Conservation (phyloP, 2,329 filamentous ascomycete genomes). For the Beauveria sp. region DNA sequence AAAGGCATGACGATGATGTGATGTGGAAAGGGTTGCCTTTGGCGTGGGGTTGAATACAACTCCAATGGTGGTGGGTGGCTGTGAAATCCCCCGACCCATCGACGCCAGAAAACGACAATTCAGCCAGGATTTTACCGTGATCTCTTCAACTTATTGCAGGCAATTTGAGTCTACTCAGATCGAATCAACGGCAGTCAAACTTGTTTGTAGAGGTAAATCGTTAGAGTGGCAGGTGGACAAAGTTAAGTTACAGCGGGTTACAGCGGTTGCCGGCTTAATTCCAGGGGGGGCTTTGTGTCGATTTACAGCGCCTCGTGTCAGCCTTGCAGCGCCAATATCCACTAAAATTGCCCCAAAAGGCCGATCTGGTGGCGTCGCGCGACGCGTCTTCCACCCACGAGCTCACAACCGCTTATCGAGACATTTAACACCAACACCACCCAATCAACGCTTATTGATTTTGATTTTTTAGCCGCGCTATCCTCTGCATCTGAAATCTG, state of each 20-base stretch:
- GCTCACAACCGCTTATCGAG: not conserved
- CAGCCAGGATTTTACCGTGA: no score
- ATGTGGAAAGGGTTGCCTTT: no score
- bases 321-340: not conserved
- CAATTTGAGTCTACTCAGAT: not conserved
- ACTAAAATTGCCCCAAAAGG: not conserved
- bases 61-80: no score
- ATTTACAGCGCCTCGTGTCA: not conserved
- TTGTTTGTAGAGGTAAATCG: no score
- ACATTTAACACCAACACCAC: not conserved
- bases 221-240: no score
- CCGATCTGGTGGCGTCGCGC: not conserved
- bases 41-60: no score
- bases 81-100: no score
- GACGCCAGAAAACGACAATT: no score
- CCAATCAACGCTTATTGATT: not conserved
- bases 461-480: not conserved
- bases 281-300: not conserved
- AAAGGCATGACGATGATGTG: no score
- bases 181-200: not conserved
- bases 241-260: not conserved
- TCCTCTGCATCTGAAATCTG: not conserved
- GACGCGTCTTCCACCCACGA: not conserved
- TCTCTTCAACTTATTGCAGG: no score
- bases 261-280: not conserved